Conservation (phyloP, 495 filamentous ascomycete genomes). For the Evernia prunastri region DNA sequence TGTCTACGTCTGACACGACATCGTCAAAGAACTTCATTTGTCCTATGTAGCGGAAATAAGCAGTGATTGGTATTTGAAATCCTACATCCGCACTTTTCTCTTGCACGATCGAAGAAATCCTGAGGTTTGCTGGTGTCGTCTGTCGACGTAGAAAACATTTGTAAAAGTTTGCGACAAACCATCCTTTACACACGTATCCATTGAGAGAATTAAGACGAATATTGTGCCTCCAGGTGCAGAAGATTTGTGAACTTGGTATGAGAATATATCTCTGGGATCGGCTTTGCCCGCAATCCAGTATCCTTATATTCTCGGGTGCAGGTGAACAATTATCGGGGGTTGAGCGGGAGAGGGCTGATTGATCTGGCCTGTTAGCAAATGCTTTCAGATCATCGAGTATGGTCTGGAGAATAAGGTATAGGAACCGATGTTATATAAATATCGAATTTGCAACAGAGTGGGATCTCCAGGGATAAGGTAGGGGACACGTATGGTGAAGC, state of each 20-base stretch:
- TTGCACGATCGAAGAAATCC: neutral
- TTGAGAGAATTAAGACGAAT: neutral
- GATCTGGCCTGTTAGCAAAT: neutral
- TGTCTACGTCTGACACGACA: neutral
- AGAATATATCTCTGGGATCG: neutral
- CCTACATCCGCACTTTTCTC: neutral
- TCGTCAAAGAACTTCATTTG: neutral
- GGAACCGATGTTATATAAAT: neutral
- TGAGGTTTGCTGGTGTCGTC: neutral
- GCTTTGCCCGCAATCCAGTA: neutral
- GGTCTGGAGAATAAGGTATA: neutral
- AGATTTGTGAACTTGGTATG: neutral
- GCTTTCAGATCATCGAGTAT: neutral
- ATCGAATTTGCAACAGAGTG: neutral
- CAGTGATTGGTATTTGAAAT: neutral
- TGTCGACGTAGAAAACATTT: neutral
- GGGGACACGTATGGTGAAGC: neutral
- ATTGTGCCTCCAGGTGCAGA: neutral
- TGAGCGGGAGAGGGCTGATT: neutral
- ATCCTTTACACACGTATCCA: neutral
- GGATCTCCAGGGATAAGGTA: neutral
- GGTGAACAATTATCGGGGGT: neutral
- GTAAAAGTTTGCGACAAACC: neutral
- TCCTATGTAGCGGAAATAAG: neutral
- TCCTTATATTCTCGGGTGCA: neutral